Base-by-base conservation (phyloP, 202 grass and related monocot species). In the Setaria viridis region DNA sequence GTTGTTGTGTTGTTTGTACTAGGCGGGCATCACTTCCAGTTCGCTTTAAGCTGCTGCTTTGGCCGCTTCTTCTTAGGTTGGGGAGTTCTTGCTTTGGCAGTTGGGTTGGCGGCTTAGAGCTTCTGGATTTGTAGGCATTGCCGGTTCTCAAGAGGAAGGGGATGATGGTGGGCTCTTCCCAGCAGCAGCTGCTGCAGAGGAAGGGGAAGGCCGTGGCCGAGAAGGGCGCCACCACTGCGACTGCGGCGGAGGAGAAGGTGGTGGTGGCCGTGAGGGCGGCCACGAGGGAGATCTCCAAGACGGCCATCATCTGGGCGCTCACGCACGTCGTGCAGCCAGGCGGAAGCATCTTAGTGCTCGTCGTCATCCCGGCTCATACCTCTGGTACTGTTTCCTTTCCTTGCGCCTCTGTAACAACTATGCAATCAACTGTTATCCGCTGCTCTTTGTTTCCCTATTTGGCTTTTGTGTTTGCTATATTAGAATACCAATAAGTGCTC, bases 241-340 rank as follows among this genome's bases (percentile, higher is more conserved):
- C 82, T 15, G 79, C 17, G 30, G 70, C 58, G 11, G 71, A 63
- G 1, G 92, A 90, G 91, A 99, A 94, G 90, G 94, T 95, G 67
- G 93, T 95, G 81, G 93, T 99, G 29, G 97, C 94, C 5, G 90
- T 95, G 47, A 91, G 85, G 74, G 94, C 91, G 46, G 86, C 88
- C 70, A 78, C 89, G 1, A 94, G 91, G 84, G 97, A 96, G 73
- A 99, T 99, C 87, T 92, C 97, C n/a, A 93, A 88, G 85, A 96
- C 92, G 11, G 97, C 97, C 76, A 90, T 99, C 49, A 80, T 97
- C 50, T 99, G 97, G 97, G 94, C 97, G 74, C 72, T 99, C 70
- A 94, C 92, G 35, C 94, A 99, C 62, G 97, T 99, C 11, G 97
- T 97, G 85, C 97, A 97, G 69, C 92, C 94, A 6, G 97, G 97